Percentiles rank a stretch among this genome's conserved stretches.
phyloP scores from a whole-genome alignment of 768 basidiomycete genomes.

The Pseudohyphozyma bogoriensis region DNA sequence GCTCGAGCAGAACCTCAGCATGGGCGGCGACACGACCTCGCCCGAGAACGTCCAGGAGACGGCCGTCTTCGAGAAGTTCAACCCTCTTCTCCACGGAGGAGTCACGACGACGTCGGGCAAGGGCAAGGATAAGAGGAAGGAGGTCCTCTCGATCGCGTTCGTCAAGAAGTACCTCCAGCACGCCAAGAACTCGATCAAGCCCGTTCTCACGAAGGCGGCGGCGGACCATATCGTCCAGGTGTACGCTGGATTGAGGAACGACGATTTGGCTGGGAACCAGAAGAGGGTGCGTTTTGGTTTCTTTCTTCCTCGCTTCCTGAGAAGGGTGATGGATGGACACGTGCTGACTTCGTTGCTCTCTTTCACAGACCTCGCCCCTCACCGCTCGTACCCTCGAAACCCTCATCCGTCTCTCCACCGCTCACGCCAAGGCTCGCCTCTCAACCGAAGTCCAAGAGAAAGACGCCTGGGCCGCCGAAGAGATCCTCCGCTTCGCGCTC shows the following conservation, averaged over 20 bases:
- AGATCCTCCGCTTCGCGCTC: slow-evolving; percentile 90
- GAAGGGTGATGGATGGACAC: slow-evolving; percentile 19
- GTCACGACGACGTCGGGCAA: slow-evolving; percentile 48
- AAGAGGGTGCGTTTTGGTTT: slow-evolving; percentile 54
- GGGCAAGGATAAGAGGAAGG: slow-evolving; percentile 48
- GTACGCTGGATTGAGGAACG: slow-evolving; percentile 83
- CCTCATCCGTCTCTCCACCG: slow-evolving; percentile 91
- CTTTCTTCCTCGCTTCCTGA: slow-evolving; percentile 27
- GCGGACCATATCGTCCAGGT: slow-evolving; percentile 88
- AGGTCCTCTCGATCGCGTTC: slow-evolving; percentile 84
- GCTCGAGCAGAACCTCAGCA: slow-evolving; percentile 72
- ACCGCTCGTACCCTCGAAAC: slow-evolving; percentile 98
- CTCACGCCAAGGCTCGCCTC: slow-evolving; percentile 90
- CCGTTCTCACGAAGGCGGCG: slow-evolving; percentile 80
- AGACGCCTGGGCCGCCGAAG: slow-evolving; percentile 84
- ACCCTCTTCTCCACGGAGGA: slow-evolving; percentile 85
- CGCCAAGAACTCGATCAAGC: slow-evolving; percentile 77
- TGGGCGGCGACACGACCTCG: slow-evolving; percentile 46
- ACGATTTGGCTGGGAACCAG: slow-evolving; percentile 76
- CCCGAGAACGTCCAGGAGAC: slow-evolving; percentile 45
- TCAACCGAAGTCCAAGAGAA: slow-evolving; percentile 69
- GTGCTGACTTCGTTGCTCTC: slow-evolving; percentile 1
- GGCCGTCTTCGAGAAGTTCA: slow-evolving; percentile 89
- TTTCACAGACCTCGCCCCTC: slow-evolving; percentile 75
- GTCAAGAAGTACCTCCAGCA: slow-evolving; percentile 99